Percentiles rank a stretch among this genome's conserved stretches.
Conservation (phyloP, 1,139 yeast species). For the Ogataea hybrid region DNA sequence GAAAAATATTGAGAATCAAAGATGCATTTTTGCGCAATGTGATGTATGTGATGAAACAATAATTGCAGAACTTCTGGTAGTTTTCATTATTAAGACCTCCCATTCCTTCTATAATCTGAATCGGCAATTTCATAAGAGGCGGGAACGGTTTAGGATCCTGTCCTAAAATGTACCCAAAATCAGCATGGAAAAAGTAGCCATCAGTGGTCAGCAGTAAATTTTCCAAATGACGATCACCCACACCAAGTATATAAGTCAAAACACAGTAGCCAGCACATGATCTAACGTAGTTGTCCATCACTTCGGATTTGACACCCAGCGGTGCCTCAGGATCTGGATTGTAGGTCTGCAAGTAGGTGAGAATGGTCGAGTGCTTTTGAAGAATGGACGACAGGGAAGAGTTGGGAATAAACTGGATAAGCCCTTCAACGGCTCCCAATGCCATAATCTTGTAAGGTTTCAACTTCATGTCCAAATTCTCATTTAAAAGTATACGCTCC, state of each 20-base stretch:
- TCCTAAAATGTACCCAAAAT: slow-evolving; percentile 94
- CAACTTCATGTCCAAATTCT: slow-evolving; percentile 81
- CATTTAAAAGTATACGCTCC: slow-evolving; percentile 87
- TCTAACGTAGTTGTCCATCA: slow-evolving; percentile 91
- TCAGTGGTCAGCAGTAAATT: slow-evolving; percentile 61
- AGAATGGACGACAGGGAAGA: slow-evolving; percentile 84
- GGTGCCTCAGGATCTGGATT: slow-evolving; percentile 61
- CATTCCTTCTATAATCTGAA: slow-evolving; percentile 96
- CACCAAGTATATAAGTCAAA: slow-evolving; percentile 89
- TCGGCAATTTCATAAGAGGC: slow-evolving; percentile 95
- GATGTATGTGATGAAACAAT: slow-evolving; percentile 92
- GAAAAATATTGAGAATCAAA: slow-evolving; percentile 84
- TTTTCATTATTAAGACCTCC: slow-evolving; percentile 88
- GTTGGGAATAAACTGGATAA: slow-evolving; percentile 90
- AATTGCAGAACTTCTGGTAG: slow-evolving; percentile 81
- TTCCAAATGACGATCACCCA: slow-evolving; percentile 96
- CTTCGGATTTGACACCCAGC: slow-evolving; percentile 68
- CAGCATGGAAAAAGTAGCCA: slow-evolving; percentile 88
- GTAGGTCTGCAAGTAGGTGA: slow-evolving; percentile 65
- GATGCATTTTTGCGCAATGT: slow-evolving; percentile 88
- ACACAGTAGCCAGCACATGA: slow-evolving; percentile 99
- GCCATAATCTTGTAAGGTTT: slow-evolving; percentile 92
- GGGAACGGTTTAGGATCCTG: slow-evolving; percentile 99
- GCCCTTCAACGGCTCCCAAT: slow-evolving; percentile 87
- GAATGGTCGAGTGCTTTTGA: slow-evolving; percentile 70